Evolutionary conservation across 2,329 filamentous ascomycete species (phyloP).

Genomic region (Aspergillus tamarii): DNA sequence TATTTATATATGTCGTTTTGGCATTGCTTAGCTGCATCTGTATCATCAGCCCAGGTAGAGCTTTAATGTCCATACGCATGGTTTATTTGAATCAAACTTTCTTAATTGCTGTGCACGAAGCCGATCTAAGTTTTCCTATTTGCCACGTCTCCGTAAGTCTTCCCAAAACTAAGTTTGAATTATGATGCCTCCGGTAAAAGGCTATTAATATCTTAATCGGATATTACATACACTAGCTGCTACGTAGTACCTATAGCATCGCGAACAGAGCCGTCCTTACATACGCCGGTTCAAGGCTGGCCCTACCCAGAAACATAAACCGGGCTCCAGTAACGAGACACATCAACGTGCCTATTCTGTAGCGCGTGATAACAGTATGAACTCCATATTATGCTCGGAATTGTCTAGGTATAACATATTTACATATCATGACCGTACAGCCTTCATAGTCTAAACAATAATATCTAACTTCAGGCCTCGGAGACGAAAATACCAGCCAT

Average conservation of each 20-base stretch:
- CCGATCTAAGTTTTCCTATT: neutral
- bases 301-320: neutral
- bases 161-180: neutral
- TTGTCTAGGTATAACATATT: neutral
- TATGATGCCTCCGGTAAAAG: neutral
- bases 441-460: neutral
- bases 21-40: neutral
- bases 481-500: constrained; percentile 95
- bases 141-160: neutral
- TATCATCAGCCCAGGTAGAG: neutral
- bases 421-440: neutral
- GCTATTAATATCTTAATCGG: neutral
- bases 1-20: neutral
- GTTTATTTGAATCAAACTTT: neutral
- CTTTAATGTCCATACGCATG: neutral
- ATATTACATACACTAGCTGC: neutral
- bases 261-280: too few relatives aligned
- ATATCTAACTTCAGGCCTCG: constrained; percentile 60
- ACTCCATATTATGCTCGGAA: neutral
- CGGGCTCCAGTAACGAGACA: neutral
- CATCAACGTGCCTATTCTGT: neutral
- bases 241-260: neutral
- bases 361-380: neutral
- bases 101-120: neutral
- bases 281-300: too few relatives aligned